phyloP scores from a whole-genome alignment of 768 basidiomycete species.

The Boletus rex-veris region DNA sequence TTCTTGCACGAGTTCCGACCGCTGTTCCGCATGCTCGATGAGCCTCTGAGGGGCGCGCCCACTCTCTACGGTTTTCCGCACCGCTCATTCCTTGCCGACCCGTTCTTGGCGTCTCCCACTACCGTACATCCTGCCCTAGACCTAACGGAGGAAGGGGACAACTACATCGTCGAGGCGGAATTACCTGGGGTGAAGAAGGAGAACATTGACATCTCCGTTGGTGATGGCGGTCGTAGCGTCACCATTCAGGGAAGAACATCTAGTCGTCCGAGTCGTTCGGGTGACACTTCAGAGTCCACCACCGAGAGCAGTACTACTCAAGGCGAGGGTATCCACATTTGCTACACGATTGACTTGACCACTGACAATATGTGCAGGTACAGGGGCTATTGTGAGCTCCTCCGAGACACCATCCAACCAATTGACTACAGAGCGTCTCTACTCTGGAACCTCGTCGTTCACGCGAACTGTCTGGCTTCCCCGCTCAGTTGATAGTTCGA shows the following conservation, averaged over 20 bases:
- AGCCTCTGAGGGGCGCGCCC: slow-evolving; percentile 48
- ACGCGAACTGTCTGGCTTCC: slow-evolving; percentile 73
- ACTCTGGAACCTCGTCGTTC: slow-evolving; percentile 53
- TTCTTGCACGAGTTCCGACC: slow-evolving; percentile 70
- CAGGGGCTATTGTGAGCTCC: slow-evolving; percentile 13
- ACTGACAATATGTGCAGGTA: background rate
- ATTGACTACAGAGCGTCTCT: slow-evolving; percentile 58
- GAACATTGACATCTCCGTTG: slow-evolving; percentile 65
- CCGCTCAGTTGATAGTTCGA: slow-evolving; percentile 52
- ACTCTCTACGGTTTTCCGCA: slow-evolving; percentile 24
- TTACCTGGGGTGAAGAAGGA: slow-evolving; percentile 78
- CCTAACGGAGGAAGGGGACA: slow-evolving; percentile 59
- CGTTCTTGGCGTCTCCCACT: slow-evolving; percentile 39
- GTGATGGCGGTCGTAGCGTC: slow-evolving; percentile 65
- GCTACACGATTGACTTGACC: background rate
- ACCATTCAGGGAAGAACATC: slow-evolving; percentile 66
- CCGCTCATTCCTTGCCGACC: slow-evolving; percentile 47
- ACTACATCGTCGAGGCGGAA: slow-evolving; percentile 72
- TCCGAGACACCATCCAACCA: slow-evolving; percentile 36
- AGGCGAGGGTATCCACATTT: slow-evolving; percentile 29
- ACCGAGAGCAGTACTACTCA: slow-evolving; percentile 7
- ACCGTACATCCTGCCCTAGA: slow-evolving; percentile 58
- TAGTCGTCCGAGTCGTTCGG: slow-evolving; percentile 17
- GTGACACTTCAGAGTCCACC: slow-evolving; percentile 20
- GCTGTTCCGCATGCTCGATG: slow-evolving; percentile 72